Base-by-base conservation (phyloP, 495 filamentous ascomycete genomes). In the Hypoxylon lienhwacheense region DNA sequence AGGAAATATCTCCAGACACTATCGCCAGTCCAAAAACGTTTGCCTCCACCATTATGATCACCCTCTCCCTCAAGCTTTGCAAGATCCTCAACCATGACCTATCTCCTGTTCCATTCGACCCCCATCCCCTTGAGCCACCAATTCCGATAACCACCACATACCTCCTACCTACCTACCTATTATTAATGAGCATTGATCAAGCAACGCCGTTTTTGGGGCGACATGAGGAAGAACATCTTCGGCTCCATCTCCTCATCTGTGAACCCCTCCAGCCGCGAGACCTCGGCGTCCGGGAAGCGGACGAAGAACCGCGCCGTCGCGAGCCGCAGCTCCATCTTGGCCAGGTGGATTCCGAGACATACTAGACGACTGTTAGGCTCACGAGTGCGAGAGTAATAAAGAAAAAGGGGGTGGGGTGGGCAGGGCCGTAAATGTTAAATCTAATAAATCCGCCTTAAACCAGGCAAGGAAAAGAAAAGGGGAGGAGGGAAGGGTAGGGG, bases 141-240 rank as follows among this genome's bases (percentile, higher is more conserved):
- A n/a, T n/a, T n/a, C 21, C 3, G 12, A 7, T 25, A 14, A 4
- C n/a, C 6, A 29, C 33, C 5, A 3, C 12, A 7, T 6, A n/a
- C 7, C 36, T 22, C n/a, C n/a, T n/a, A n/a, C n/a, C n/a, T n/a
- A n/a, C n/a, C n/a, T n/a, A n/a, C n/a, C n/a, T n/a, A n/a, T n/a
- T n/a, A n/a, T n/a, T 35, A 61, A 36, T 14, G 16, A 34, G 50
- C 57, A 33, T 79, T 66, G 24, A 81, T 66, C 15, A 79, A 53
- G 49, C 77, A 82, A 1, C 75, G 67, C 31, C 75, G 64, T 0
- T 67, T 73, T 46, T 64, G 64, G 0, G 77, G 77, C 8, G 63
- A 55, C 60, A 75, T 62, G 29, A 81, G 54, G 43, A 81, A 78
- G 39, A 63, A 72, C 26, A 71, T 53, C 12, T 53, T 47, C 55